phyloP scores from a whole-genome alignment of 2,329 filamentous ascomycete species.

The Paecilomyces variotii region DNA sequence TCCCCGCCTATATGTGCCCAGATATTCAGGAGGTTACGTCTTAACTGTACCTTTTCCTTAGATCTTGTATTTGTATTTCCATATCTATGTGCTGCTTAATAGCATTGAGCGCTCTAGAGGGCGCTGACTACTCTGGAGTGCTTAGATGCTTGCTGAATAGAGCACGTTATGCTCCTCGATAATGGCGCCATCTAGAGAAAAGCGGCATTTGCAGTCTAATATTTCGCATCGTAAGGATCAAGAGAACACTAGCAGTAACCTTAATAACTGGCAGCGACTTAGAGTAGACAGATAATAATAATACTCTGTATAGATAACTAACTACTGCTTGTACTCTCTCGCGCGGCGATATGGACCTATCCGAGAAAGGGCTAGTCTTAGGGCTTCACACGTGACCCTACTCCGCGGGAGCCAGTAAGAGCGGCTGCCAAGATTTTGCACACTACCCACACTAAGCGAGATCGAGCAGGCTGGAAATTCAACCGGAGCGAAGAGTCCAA shows the following conservation, averaged over 20 bases:
- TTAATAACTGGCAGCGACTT: neutral
- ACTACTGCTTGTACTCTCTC: neutral
- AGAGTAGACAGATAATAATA: no score
- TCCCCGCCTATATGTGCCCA: conserved; percentile 3
- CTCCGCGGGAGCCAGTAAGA: conserved; percentile 16
- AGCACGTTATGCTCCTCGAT: neutral
- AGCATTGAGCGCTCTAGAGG: neutral
- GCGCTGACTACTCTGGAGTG: neutral
- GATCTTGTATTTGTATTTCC: neutral
- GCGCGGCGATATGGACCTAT: neutral
- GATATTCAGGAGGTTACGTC: conserved; percentile 1
- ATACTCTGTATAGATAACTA: neutral
- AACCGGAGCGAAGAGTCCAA: conserved; percentile 15
- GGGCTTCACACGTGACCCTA: conserved; percentile 20
- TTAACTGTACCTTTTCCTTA: neutral
- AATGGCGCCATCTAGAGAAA: neutral
- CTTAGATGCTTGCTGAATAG: neutral
- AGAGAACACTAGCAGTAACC: neutral
- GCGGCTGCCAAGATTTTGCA: conserved; percentile 34
- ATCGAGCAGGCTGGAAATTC: conserved; percentile 22
- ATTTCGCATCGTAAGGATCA: neutral
- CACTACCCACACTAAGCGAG: conserved; percentile 39
- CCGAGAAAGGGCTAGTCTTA: conserved; percentile 26
- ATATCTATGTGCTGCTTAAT: neutral
- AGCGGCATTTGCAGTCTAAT: neutral